Evolutionary conservation across 805 yeast species (phyloP).

Genomic region (Kurtzmaniella cleridarum): DNA sequence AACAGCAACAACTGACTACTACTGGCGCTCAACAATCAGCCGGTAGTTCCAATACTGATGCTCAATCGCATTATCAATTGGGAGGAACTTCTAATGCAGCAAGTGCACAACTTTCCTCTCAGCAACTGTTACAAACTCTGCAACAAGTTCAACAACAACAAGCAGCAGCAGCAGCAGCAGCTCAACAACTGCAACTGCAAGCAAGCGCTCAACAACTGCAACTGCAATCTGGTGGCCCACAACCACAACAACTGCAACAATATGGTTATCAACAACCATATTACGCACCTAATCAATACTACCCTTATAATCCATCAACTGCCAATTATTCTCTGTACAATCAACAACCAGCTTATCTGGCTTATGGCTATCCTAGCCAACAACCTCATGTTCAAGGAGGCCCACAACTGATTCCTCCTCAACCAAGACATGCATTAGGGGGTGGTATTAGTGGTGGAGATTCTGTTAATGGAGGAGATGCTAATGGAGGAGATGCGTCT

Average conservation of each 20-base stretch:
- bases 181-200: neutral
- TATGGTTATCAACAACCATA: slow-evolving; percentile 3
- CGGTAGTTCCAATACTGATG: neutral
- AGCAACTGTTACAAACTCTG: neutral
- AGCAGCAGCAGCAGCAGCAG: too few relatives aligned
- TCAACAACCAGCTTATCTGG: slow-evolving; percentile 2
- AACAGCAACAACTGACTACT: slow-evolving; percentile 1
- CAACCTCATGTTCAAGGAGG: slow-evolving; percentile 1
- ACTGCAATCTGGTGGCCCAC: neutral
- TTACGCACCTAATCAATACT: slow-evolving; percentile 4
- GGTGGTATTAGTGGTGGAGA: neutral
- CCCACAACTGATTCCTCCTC: slow-evolving; percentile 1
- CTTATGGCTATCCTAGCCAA: slow-evolving; percentile 2
- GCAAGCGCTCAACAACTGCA: slow-evolving; percentile 1
- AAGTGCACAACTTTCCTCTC: too few relatives aligned
- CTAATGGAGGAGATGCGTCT: neutral
- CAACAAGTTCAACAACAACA: neutral
- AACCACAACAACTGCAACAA: neutral
- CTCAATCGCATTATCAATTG: neutral
- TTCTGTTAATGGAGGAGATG: slow-evolving; percentile 1
- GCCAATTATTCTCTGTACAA: slow-evolving; percentile 3
- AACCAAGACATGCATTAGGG: neutral
- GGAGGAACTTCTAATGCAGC: neutral
- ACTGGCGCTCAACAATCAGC: neutral
- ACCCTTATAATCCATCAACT: slow-evolving; percentile 3